Evolutionary conservation across 129 eudicot species (phyloP), one percentile per base, ranked within the genome.

Genomic region (Helianthus annuus): DNA sequence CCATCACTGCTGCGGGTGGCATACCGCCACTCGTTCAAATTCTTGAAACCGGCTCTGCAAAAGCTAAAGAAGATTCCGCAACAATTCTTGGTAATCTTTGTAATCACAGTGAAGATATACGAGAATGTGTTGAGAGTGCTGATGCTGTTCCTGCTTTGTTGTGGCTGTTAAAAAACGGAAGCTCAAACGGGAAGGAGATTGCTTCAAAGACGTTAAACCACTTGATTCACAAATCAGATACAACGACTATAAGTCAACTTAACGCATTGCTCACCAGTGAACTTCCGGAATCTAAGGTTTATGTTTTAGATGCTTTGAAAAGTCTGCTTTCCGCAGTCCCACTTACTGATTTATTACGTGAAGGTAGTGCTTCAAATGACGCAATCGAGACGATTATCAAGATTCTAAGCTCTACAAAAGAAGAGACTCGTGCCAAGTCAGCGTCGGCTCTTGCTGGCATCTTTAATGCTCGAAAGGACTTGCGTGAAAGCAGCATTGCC

Each of bases 1-100:
- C 99, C 48, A 91, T 95, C 44, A 95, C 99, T n/a, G 99, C 99
- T 63, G 99, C 99, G 57, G 99, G 99, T 68, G 99, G 99, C 64
- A 95, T 95, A 42, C 99, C 99, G 17, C 99, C 99, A 60, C 96
- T 95, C 60, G 99, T 95, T 64, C 99, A 95, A 81, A 95, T 95
- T 66, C 87, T 95, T 1, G 99, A 95, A 73, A 95, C 97, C 0
- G 99, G 99, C 53, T 90, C 99, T 67, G 86, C 86, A 24, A 95
- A 86, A 88, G 99, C 99, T 10, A 95, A 88, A 73, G 99, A 95
- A 83, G 99, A 95, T 72, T 84, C 99, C 10, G 99, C 99, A 68
- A 86, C 88, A 15, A 95, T 95, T 76, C 90, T 95, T 62, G 99
- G 97, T 38, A 95, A 95, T 64, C 96, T 95, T 55, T 95, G 99